Conservation (phyloP, 2,329 filamentous ascomycete genomes). For the Pleurostoma richardsiae region DNA sequence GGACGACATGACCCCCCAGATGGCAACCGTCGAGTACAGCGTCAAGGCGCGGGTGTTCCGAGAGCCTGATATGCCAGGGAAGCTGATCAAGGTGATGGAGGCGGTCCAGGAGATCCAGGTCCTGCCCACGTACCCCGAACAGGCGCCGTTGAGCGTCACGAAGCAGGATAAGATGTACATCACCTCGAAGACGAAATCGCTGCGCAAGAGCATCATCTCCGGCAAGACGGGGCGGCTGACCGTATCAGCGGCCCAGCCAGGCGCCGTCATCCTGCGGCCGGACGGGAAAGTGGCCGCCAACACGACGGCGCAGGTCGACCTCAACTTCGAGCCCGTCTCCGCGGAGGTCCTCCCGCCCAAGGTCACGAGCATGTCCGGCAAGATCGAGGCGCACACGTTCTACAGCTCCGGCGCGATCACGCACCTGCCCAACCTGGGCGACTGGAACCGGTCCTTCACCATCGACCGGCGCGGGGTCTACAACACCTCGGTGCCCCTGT, state of each 20-base stretch:
- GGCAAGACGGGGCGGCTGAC: conserved; percentile 45
- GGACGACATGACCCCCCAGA: conserved; percentile 50
- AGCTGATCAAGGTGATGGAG: conserved; percentile 30
- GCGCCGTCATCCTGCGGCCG: conserved; percentile 42
- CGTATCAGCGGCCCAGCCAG: conserved; percentile 37
- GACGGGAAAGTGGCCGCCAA: conserved; percentile 38
- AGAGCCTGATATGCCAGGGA: conserved; percentile 18
- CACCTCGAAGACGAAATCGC: conserved; percentile 44
- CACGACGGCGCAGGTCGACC: conserved; percentile 36
- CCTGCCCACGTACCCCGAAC: conserved; percentile 43
- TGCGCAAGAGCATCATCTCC: conserved; percentile 48
- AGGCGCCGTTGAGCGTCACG: conserved; percentile 45
- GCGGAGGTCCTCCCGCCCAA: conserved; percentile 39
- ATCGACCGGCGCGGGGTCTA: conserved; percentile 39
- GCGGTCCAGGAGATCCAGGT: conserved; percentile 41
- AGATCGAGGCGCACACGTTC: conserved; percentile 47
- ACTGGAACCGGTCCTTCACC: conserved; percentile 30
- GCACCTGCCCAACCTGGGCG: conserved; percentile 44
- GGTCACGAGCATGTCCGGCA: conserved; percentile 42
- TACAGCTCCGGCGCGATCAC: conserved; percentile 41
- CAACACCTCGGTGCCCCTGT: conserved; percentile 35
- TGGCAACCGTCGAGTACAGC: conserved; percentile 48
- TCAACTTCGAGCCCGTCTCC: conserved; percentile 41
- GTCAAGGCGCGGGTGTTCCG: conserved; percentile 40
- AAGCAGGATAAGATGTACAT: conserved; percentile 42